Evolutionary conservation across 768 basidiomycete genomes (phyloP).

Genomic region (Chalciporus chontae): DNA sequence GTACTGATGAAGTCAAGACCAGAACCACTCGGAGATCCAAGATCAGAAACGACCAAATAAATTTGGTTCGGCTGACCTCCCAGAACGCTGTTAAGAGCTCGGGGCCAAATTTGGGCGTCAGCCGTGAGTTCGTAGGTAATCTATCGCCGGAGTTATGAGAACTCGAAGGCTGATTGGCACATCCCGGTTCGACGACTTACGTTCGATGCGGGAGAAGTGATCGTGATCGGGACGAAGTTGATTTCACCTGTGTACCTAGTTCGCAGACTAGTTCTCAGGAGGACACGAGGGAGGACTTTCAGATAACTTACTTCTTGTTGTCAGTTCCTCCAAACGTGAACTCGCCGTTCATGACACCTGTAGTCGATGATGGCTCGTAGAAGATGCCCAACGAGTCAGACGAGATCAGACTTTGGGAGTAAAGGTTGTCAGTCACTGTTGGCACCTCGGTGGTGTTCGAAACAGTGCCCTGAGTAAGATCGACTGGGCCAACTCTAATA

Average conservation of each 20-base stretch:
- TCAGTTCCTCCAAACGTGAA: constrained; percentile 55
- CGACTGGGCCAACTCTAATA: constrained; percentile 47
- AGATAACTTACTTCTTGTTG: constrained; percentile 33
- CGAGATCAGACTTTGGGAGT: constrained; percentile 43
- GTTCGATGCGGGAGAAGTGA: constrained; percentile 41
- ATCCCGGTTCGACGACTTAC: constrained; percentile 11
- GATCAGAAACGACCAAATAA: constrained; percentile 54
- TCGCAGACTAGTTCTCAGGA: not conserved
- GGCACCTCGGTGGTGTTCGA: constrained; percentile 37
- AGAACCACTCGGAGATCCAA: constrained; percentile 46
- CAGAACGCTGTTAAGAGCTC: constrained; percentile 50
- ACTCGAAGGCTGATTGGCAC: not conserved
- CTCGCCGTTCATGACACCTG: constrained; percentile 45
- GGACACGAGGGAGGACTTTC: not conserved
- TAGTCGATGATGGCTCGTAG: constrained; percentile 44
- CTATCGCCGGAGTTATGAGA: constrained; percentile 20
- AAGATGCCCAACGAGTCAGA: constrained; percentile 48
- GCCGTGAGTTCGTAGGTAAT: constrained; percentile 52
- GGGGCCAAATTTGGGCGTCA: constrained; percentile 72
- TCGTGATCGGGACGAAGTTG: constrained; percentile 40
- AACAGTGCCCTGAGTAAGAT: constrained; percentile 47
- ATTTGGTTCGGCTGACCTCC: constrained; percentile 50
- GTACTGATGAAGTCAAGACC: constrained; percentile 66
- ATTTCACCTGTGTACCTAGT: constrained; percentile 33
- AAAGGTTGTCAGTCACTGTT: constrained; percentile 59